Percentiles rank a stretch among this genome's conserved stretches.
Conservation (phyloP, 2,329 filamentous ascomycete species). For the Xylariaceae sp. region DNA sequence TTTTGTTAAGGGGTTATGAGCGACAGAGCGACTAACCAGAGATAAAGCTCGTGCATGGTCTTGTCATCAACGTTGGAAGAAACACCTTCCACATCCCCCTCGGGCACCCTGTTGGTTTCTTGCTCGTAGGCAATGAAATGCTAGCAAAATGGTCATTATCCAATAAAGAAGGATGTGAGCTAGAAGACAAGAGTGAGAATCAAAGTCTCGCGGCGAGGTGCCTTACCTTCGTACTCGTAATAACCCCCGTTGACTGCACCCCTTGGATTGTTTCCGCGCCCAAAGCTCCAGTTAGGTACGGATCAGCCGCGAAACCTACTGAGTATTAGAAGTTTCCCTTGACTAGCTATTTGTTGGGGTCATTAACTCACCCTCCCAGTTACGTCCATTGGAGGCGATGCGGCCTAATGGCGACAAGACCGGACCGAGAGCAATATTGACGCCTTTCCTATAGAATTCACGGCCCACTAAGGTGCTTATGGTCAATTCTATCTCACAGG, state of each 20-base stretch:
- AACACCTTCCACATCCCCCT: slow-evolving; percentile 49
- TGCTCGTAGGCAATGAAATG: slow-evolving; percentile 73
- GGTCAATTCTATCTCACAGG: neutral
- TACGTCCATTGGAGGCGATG: slow-evolving; percentile 59
- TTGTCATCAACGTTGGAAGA: slow-evolving; percentile 59
- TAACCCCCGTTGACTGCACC: slow-evolving; percentile 69
- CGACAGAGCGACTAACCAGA: slow-evolving; percentile 48
- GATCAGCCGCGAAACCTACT: slow-evolving; percentile 46
- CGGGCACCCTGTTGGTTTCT: slow-evolving; percentile 67
- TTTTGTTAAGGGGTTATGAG: neutral
- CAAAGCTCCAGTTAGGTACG: slow-evolving; percentile 55
- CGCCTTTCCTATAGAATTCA: slow-evolving; percentile 74
- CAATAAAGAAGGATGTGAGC: neutral
- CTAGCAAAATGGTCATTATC: slow-evolving; percentile 26
- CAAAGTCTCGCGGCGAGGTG: neutral
- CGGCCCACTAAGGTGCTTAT: slow-evolving; percentile 53
- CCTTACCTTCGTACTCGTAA: slow-evolving; percentile 56
- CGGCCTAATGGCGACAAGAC: slow-evolving; percentile 67
- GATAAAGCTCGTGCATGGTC: slow-evolving; percentile 61
- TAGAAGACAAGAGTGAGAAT: neutral
- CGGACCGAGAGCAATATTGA: slow-evolving; percentile 75
- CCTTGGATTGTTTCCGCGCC: slow-evolving; percentile 58
- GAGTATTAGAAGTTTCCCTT: neutral
- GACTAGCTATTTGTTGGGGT: neutral
- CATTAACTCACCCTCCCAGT: slow-evolving; percentile 54